phyloP scores from a whole-genome alignment of 371 early-diverging fungal species.

The Neoconidiobolus thromboides region DNA sequence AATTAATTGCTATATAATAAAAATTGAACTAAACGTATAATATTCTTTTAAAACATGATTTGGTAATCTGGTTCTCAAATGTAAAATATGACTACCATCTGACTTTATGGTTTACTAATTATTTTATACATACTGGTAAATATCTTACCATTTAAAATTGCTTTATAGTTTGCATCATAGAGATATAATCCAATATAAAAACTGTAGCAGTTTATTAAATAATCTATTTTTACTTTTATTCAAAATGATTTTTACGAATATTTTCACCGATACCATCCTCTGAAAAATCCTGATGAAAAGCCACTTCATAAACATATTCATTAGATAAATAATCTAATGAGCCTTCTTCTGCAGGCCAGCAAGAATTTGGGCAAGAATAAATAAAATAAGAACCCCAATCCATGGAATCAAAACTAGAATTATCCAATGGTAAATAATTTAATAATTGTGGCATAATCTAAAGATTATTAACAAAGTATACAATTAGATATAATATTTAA shows the following conservation, averaged over 20 bases:
- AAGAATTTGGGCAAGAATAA: slow-evolving; percentile 74
- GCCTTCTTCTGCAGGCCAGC: slow-evolving; percentile 24
- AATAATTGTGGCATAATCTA: slow-evolving; percentile 70
- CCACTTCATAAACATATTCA: slow-evolving; percentile 37
- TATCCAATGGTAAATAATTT: slow-evolving; percentile 55
- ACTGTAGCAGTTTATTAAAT: too few species aligned
- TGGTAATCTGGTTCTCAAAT: too few species aligned
- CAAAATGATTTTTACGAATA: slow-evolving; percentile 1
- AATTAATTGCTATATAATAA: too few species aligned
- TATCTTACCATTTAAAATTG: too few species aligned
- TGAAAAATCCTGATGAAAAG: slow-evolving; percentile 50
- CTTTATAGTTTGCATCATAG: too few species aligned
- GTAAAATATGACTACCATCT: too few species aligned
- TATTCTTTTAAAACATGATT: too few species aligned
- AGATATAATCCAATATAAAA: too few species aligned
- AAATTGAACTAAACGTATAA: too few species aligned
- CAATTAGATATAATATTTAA: background rate
- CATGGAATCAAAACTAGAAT: slow-evolving; percentile 42
- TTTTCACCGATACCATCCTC: slow-evolving; percentile 35
- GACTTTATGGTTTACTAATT: too few species aligned
- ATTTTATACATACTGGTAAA: too few species aligned
- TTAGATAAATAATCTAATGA: slow-evolving; percentile 3
- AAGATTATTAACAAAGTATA: background rate
- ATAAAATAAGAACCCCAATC: slow-evolving; percentile 86
- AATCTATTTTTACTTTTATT: background rate